Conservation (phyloP, 495 filamentous ascomycete genomes). For the Barbatosphaeria neglecta region DNA sequence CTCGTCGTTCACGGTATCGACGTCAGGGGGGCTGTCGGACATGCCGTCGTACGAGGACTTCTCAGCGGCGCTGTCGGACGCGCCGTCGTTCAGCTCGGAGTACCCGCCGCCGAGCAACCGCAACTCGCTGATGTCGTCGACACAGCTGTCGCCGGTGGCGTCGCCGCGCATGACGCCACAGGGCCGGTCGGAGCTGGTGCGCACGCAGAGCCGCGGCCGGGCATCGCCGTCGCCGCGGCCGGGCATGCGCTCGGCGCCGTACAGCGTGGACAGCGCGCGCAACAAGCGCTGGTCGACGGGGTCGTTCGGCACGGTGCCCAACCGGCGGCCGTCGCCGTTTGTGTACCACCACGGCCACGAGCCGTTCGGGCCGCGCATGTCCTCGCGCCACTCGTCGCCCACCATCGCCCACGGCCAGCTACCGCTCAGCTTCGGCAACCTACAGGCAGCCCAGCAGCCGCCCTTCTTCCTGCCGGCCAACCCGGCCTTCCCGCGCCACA, state of each 20-base stretch:
- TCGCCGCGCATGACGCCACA: conserved; percentile 49
- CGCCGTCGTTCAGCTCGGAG: conserved; percentile 43
- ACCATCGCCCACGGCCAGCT: conserved; percentile 40
- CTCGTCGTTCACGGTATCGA: conserved; percentile 47
- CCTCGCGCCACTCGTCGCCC: conserved; percentile 41
- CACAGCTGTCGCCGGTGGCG: conserved; percentile 46
- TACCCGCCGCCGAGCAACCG: conserved; percentile 45
- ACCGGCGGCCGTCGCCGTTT: conserved; percentile 43
- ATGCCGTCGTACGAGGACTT: conserved; percentile 50
- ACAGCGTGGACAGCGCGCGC: conserved; percentile 46
- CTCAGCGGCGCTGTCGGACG: conserved; percentile 42
- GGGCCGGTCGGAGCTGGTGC: conserved; percentile 40
- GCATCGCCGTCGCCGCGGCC: conserved; percentile 56
- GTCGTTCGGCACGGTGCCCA: conserved; percentile 42
- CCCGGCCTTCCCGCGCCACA: conserved; percentile 30
- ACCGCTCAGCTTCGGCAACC: conserved; percentile 39
- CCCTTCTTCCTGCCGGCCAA: conserved; percentile 38
- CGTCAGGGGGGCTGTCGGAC: conserved; percentile 43
- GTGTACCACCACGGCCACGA: conserved; percentile 41
- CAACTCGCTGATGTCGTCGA: conserved; percentile 47
- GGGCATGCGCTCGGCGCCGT: conserved; percentile 50
- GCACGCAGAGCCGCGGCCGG: conserved; percentile 47
- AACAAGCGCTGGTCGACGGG: conserved; percentile 66
- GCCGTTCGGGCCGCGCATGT: conserved; percentile 33
- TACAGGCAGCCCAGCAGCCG: conserved; percentile 41